phyloP scores from a whole-genome alignment of 805 yeast species.

The Ogataea henricii region DNA sequence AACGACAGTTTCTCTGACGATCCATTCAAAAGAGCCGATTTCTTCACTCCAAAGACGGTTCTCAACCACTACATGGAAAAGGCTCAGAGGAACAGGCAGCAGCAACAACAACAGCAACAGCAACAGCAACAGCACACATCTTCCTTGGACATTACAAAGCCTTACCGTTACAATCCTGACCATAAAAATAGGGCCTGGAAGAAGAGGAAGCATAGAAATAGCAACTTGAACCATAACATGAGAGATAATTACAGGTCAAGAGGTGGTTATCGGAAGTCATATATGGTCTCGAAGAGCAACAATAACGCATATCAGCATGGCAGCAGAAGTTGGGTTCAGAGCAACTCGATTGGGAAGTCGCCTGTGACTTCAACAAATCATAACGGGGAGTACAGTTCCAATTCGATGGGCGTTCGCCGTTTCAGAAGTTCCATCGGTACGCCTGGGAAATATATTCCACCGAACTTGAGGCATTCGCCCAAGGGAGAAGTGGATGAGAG shows the following conservation, averaged over 20 bases:
- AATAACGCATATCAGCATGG: constrained; percentile 3
- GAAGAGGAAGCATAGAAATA: constrained; percentile 30
- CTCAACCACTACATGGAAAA: constrained; percentile 72
- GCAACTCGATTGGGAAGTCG: constrained; percentile 26
- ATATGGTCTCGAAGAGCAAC: constrained; percentile 10
- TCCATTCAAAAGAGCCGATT: constrained; percentile 60
- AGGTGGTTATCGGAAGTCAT: constrained; percentile 14
- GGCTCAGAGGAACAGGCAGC: constrained; percentile 42
- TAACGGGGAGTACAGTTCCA: constrained; percentile 3
- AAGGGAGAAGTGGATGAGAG: constrained; percentile 22
- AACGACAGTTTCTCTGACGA: constrained; percentile 15
- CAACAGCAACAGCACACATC: constrained; percentile 12
- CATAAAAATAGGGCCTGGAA: constrained; percentile 32
- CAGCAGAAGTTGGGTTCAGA: constrained; percentile 16
- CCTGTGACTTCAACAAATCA: constrained; percentile 12
- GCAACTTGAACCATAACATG: constrained; percentile 19
- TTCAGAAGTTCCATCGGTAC: constrained; percentile 31
- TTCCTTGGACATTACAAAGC: constrained; percentile 10
- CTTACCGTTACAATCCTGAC: constrained; percentile 25
- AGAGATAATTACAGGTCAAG: constrained; percentile 28
- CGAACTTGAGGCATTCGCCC: constrained; percentile 59
- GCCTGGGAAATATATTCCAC: constrained; percentile 69
- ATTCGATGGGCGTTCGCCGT: constrained; percentile 8
- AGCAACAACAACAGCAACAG: constrained; percentile 20
- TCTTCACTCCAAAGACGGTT: constrained; percentile 76